Conservation (phyloP, 2,329 filamentous ascomycete species). For the Lecanicillium sp. region DNA sequence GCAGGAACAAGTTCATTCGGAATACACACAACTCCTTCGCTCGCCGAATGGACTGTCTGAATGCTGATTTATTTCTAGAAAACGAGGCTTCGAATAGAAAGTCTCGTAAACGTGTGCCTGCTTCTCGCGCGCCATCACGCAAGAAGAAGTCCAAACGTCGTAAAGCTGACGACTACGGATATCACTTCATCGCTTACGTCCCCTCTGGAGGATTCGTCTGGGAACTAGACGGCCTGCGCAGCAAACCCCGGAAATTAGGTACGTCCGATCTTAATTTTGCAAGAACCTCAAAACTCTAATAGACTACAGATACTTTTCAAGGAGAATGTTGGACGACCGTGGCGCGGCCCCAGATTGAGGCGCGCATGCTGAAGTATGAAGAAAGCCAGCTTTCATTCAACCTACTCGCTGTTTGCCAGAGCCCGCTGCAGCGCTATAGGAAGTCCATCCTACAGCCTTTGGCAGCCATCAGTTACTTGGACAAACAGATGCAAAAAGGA, state of each 20-base stretch:
- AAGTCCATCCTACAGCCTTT: conserved; percentile 40
- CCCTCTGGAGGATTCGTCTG: conserved; percentile 69
- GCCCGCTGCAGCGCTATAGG: conserved; percentile 49
- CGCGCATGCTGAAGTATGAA: conserved; percentile 61
- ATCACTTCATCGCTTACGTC: conserved; percentile 87
- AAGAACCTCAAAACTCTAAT: background rate
- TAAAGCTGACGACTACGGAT: conserved; percentile 56
- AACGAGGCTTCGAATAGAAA: conserved; percentile 43
- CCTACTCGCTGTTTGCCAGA: conserved; percentile 67
- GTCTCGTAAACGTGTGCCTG: conserved; percentile 23
- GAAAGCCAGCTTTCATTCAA: conserved; percentile 67
- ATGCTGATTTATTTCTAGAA: conserved; percentile 60
- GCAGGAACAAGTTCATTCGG: conserved; percentile 69
- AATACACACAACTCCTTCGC: conserved; percentile 84
- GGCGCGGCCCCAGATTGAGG: conserved; percentile 58
- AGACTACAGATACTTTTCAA: conserved; percentile 18
- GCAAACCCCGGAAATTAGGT: conserved; percentile 49
- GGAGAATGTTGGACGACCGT: conserved; percentile 57
- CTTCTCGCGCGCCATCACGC: conserved; percentile 26
- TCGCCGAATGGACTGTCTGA: conserved; percentile 68
- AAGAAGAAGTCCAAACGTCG: conserved; percentile 32
- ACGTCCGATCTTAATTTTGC: conserved; percentile 8
- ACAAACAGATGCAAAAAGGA: conserved; percentile 23
- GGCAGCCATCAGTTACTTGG: conserved; percentile 33
- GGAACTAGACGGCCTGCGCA: conserved; percentile 82